A percentile compares a stretch with the other conserved stretches of the same genome.
Conservation (phyloP, 2,329 filamentous ascomycete genomes). For the Dactylellina cionopaga region DNA sequence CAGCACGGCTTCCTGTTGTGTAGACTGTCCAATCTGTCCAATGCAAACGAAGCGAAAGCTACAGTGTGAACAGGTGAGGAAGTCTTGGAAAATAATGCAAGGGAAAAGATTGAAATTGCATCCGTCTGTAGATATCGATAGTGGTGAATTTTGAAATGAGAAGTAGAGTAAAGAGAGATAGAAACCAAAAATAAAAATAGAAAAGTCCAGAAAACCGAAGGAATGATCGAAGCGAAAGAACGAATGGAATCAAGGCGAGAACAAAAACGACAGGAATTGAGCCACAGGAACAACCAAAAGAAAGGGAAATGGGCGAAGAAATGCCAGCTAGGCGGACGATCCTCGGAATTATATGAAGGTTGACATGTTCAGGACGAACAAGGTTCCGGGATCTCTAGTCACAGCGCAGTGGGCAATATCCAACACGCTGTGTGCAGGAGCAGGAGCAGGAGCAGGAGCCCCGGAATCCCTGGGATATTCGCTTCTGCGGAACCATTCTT, state of each 20-base stretch:
- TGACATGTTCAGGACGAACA: conserved; percentile 49
- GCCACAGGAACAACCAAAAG: conserved; percentile 33
- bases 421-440: conserved; percentile 39
- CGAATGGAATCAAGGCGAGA: conserved; percentile 27
- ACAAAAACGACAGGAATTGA: conserved; percentile 27
- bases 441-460: too few relatives aligned
- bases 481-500: not conserved
- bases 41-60: not conserved
- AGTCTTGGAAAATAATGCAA: not conserved
- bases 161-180: not conserved
- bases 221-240: conserved; percentile 13
- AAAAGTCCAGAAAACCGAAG: conserved; percentile 18
- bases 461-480: conserved; percentile 4
- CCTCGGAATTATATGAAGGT: conserved; percentile 53
- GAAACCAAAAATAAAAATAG: not conserved
- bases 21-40: not conserved
- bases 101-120: not conserved
- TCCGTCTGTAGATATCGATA: conserved; percentile 1
- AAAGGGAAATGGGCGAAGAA: conserved; percentile 14
- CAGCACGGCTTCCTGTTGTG: not conserved
- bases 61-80: not conserved
- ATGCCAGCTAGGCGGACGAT: conserved; percentile 44
- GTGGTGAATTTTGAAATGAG: not conserved
- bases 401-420: conserved; percentile 32
- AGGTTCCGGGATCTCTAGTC: conserved; percentile 44